Percentiles rank a stretch among this genome's conserved stretches.
phyloP scores from a whole-genome alignment of 805 yeast genomes.

The Starmera quercuum region DNA sequence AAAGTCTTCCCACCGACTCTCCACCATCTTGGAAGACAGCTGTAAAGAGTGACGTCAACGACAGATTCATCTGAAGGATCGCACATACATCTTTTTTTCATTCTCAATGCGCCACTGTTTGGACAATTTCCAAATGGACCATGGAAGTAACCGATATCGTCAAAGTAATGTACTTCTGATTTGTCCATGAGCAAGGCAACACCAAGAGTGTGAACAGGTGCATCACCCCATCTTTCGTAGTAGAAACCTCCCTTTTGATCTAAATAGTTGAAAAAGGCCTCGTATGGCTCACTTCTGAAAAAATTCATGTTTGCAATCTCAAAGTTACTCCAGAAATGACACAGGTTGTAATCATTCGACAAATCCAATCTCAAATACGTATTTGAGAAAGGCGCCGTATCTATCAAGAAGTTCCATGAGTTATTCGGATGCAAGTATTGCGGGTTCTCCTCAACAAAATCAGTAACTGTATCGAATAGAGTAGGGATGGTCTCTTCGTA shows the following conservation, averaged over 20 bases:
- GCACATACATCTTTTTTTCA: slow-evolving; percentile 57
- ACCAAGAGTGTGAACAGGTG: slow-evolving; percentile 80
- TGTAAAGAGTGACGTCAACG: slow-evolving; percentile 37
- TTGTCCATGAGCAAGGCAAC: slow-evolving; percentile 50
- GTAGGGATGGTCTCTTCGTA: slow-evolving; percentile 82
- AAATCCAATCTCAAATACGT: slow-evolving; percentile 23
- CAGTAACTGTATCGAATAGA: slow-evolving; percentile 67
- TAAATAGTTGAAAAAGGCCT: slow-evolving; percentile 51
- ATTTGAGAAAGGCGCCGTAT: slow-evolving; percentile 34
- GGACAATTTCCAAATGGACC: slow-evolving; percentile 64
- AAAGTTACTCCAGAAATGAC: slow-evolving; percentile 87
- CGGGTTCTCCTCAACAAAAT: slow-evolving; percentile 51
- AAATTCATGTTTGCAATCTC: slow-evolving; percentile 69
- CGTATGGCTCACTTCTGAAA: slow-evolving; percentile 60
- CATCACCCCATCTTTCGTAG: slow-evolving; percentile 94
- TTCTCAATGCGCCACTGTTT: slow-evolving; percentile 36
- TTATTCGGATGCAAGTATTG: slow-evolving; percentile 58
- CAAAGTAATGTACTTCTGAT: slow-evolving; percentile 64
- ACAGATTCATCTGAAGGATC: slow-evolving; percentile 35
- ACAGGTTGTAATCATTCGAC: slow-evolving; percentile 55
- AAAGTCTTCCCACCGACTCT: slow-evolving; percentile 57
- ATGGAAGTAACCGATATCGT: slow-evolving; percentile 77
- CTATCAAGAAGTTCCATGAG: slow-evolving; percentile 48
- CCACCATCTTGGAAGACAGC: slow-evolving; percentile 78
- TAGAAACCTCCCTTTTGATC: slow-evolving; percentile 71